Conservation (phyloP, 768 basidiomycete species). For the Rhizopogon rudus region DNA sequence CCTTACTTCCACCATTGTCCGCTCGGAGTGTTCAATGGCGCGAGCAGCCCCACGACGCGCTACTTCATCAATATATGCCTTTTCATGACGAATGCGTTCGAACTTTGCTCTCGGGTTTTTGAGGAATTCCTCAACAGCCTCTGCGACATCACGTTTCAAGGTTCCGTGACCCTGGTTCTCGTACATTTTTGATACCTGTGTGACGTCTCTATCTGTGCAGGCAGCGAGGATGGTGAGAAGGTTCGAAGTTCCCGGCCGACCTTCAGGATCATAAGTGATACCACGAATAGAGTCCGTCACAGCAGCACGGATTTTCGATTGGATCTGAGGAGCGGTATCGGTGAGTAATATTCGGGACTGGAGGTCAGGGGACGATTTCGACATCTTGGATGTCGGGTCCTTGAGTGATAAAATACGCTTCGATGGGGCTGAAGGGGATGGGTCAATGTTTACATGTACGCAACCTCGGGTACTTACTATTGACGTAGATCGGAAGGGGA, state of each 20-base stretch:
- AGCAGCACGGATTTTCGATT: conserved; percentile 68
- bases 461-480: conserved; percentile 47
- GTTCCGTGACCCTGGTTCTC: conserved; percentile 52
- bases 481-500: conserved; percentile 64
- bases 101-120: conserved; percentile 66
- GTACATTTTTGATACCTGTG: conserved; percentile 45
- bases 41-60: conserved; percentile 57
- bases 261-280: conserved; percentile 75
- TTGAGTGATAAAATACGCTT: conserved; percentile 83
- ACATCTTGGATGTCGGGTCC: conserved; percentile 89
- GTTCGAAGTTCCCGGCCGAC: conserved; percentile 83
- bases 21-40: conserved; percentile 56
- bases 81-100: conserved; percentile 54
- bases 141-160: conserved; percentile 72
- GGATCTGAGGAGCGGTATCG: conserved; percentile 58
- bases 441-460: not conserved
- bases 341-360: conserved; percentile 85
- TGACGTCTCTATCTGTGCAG: conserved; percentile 48
- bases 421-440: conserved; percentile 54
- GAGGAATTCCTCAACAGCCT: conserved; percentile 66
- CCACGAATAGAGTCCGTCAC: conserved; percentile 79
- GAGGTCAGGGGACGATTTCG: conserved; percentile 80
- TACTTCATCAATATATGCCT: conserved; percentile 54
- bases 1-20: conserved; percentile 67
- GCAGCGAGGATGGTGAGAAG: conserved; percentile 76